Evolutionary conservation across 441 rosid genomes (phyloP), one percentile per base, ranked within the genome.

Genomic region (Jatropha podagrica): DNA sequence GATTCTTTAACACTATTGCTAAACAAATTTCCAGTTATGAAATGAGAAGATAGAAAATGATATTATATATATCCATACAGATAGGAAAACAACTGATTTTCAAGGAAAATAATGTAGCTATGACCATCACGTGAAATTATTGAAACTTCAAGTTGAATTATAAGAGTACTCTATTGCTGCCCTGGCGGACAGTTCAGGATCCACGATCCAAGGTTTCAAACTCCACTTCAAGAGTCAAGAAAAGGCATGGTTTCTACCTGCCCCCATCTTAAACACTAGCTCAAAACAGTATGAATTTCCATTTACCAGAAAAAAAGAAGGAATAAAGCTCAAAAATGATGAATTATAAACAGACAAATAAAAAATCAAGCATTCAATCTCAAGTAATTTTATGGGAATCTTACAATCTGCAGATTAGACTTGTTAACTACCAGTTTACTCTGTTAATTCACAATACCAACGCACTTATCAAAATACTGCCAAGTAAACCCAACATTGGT

Each of bases 361-460:
- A 38, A 32, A 62, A 41, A 38, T n/a, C 38, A 54, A 69, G 48
- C 15, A 73, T 20, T 74, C 46, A 69, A 56, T 26, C 67, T 23
- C 49, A 64, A 67, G 60, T 65, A 52, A 79, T 70, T 73, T 58
- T 65, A 55, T 17, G 27, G 77, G 66, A 49, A 68, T 74, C 75
- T 74, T 79, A 78, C 77, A 69, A 48, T 73, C 74, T 67, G 69
- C 58, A 26, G 72, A 74, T 74, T 56, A 79, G 62, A 74, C 63
- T n/a, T 26, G 78, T n/a, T 74, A 79, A 79, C 49, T 40, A 65
- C 7, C 71, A 68, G 40, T 62, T 79, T 32, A 74, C 71, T 37
- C 74, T 42, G 51, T 73, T 68, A 78, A 73, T 51, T 79, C 68
- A 55, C 65, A 73, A 68, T 37, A 74, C 27, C 61, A 41, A 70